phyloP scores from a whole-genome alignment of 306 rosid species.

The Cucumis sativus region Cucumber_9930_V3 NC_026656.2:12496001-12496500 shows the following conservation, averaged over 20 bases:
- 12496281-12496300: conserved; percentile 12
- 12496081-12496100: neutral
- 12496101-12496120: neutral
- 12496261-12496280: conserved; percentile 37
- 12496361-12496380: too few species aligned
- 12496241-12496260: conserved; percentile 38
- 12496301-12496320: conserved; percentile 9
- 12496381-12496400: too few species aligned
- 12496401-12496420: too few species aligned
- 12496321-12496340: neutral
- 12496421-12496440: too few species aligned
- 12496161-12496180: neutral
- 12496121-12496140: neutral
- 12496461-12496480: neutral
- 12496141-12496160: neutral
- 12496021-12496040: neutral
- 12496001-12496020: neutral
- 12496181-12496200: conserved; percentile 5
- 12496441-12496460: neutral
- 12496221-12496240: conserved; percentile 8
- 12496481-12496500: neutral
- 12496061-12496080: conserved; percentile 1
- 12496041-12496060: neutral
- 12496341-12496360: neutral
- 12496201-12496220: conserved; percentile 6